Evolutionary conservation across 768 basidiomycete species (phyloP).

Genomic region (Auricularia sp.): DNA sequence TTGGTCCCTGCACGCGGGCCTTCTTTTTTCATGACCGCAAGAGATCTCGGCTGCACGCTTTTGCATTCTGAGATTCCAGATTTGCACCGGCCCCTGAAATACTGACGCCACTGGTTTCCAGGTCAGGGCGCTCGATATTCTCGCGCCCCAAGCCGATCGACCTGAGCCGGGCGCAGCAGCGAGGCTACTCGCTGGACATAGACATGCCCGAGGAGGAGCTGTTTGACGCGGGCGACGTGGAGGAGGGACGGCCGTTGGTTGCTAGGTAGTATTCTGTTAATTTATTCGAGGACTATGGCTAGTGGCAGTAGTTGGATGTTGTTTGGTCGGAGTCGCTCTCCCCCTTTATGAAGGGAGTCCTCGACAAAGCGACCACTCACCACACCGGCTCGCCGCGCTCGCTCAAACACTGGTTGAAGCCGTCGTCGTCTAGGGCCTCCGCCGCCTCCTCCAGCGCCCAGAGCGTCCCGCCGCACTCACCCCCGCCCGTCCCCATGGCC

Average conservation of each 20-base stretch:
- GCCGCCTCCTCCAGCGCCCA: not conserved
- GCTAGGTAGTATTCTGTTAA: not conserved
- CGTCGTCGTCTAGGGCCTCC: not conserved
- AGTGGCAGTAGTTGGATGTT: not conserved
- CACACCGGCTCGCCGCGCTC: not conserved
- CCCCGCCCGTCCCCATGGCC: not conserved
- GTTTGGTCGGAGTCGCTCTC: not conserved
- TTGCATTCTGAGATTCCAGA: constrained; percentile 1
- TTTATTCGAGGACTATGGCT: not conserved
- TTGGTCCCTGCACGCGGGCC: not conserved
- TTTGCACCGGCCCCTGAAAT: not conserved
- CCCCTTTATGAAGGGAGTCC: not conserved
- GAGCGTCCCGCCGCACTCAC: not conserved
- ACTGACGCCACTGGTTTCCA: constrained; percentile 17
- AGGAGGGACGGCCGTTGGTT: not conserved
- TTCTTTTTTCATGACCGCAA: no score
- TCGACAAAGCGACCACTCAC: not conserved
- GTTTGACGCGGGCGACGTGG: not conserved
- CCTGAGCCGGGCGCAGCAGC: constrained; percentile 56
- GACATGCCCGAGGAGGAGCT: constrained; percentile 58
- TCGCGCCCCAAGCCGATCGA: constrained; percentile 80
- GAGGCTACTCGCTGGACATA: constrained; percentile 59
- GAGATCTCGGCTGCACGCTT: not conserved
- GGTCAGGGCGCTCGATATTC: constrained; percentile 85
- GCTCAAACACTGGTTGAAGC: not conserved